Evolutionary conservation across 2,329 filamentous ascomycete species (phyloP).

Genomic region (Alternaria arbusti): DNA sequence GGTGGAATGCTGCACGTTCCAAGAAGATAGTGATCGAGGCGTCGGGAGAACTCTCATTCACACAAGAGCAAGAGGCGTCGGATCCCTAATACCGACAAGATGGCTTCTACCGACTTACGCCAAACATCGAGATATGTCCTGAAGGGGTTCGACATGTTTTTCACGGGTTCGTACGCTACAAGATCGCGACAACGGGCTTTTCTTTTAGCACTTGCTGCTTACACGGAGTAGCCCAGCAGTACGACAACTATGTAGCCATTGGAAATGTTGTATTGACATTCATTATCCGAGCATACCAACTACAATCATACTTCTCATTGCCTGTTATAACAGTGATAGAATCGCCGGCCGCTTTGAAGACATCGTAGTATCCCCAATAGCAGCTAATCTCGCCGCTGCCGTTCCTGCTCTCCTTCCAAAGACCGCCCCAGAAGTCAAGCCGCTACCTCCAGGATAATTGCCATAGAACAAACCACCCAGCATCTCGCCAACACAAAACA

Average conservation of each 20-base stretch:
- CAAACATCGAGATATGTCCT: neutral
- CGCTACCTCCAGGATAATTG: slow-evolving; percentile 69
- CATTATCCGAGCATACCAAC: no score
- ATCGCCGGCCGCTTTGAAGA: neutral
- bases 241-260: no score
- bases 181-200: no score
- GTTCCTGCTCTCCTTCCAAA: slow-evolving; percentile 55
- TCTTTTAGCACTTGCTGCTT: no score
- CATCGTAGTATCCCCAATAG: neutral
- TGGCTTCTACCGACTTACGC: no score
- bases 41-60: no score
- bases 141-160: neutral
- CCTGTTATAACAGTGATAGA: neutral
- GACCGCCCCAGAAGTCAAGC: slow-evolving; percentile 64
- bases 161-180: no score
- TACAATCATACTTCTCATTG: no score
- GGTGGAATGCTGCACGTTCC: neutral
- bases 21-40: no score
- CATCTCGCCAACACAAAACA: slow-evolving; percentile 71
- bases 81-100: neutral
- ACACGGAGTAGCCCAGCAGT: no score
- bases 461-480: slow-evolving; percentile 55
- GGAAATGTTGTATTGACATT: no score
- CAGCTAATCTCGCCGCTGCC: slow-evolving; percentile 26
- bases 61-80: neutral